Evolutionary conservation across 78 protist species (phyloP).

Genomic region (Dictyostelium capitatum): DNA sequence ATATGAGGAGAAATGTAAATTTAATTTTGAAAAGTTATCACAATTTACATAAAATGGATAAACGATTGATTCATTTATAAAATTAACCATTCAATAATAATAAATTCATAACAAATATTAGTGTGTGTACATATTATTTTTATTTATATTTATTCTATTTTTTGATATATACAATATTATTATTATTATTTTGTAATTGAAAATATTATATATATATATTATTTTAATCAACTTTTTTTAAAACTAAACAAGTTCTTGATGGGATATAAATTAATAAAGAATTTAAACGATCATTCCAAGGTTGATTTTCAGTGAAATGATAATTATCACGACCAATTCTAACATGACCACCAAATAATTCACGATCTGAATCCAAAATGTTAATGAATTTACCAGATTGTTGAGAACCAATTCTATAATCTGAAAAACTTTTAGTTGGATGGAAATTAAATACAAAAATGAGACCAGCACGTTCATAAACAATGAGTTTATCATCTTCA

Average conservation of each 20-base stretch:
- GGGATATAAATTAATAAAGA: conserved; percentile 78
- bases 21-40: too few relatives aligned
- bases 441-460: conserved; percentile 94
- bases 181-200: background rate
- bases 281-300: conserved; percentile 70
- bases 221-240: conserved; percentile 14
- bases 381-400: conserved; percentile 54
- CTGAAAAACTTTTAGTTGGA: conserved; percentile 72
- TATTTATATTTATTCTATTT: too few relatives aligned
- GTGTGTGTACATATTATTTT: too few relatives aligned
- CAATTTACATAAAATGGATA: too few relatives aligned
- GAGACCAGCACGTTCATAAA: conserved; percentile 87
- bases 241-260: conserved; percentile 72
- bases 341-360: conserved; percentile 78
- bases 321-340: background rate
- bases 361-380: conserved; percentile 61
- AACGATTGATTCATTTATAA: too few relatives aligned
- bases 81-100: too few relatives aligned
- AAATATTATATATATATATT: background rate
- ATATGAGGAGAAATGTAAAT: too few relatives aligned
- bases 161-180: too few relatives aligned
- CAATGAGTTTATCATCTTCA: conserved; percentile 92
- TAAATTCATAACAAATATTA: too few relatives aligned
- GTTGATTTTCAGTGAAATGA: conserved; percentile 31
- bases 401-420: conserved; percentile 85